Conservation (phyloP, 768 basidiomycete genomes). For the Lactarius hengduanensis region DNA sequence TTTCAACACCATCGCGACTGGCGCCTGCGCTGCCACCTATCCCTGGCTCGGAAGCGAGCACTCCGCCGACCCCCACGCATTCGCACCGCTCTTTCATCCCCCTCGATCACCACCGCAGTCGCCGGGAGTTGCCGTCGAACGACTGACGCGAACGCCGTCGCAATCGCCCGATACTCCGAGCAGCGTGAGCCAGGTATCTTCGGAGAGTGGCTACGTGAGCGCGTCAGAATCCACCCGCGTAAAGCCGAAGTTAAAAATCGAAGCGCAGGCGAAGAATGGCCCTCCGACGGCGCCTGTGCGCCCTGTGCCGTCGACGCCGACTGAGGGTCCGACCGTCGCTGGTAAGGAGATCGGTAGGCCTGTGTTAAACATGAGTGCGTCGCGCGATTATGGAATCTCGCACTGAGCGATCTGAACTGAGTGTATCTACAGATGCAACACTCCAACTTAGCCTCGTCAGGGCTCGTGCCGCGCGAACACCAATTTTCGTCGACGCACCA, state of each 20-base stretch:
- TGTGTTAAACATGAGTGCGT: conserved; percentile 66
- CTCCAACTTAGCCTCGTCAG: conserved; percentile 74
- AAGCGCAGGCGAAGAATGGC: conserved; percentile 6
- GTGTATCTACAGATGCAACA: conserved; percentile 51
- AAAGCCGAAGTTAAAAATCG: conserved; percentile 9
- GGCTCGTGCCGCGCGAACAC: conserved; percentile 56
- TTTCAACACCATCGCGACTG: conserved; percentile 29
- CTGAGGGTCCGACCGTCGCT: conserved; percentile 28
- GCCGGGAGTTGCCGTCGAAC: conserved; percentile 67
- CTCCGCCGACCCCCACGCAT: conserved; percentile 50
- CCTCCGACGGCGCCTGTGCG: not conserved
- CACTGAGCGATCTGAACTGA: conserved; percentile 5
- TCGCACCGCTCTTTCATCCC: conserved; percentile 48
- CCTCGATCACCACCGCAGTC: conserved; percentile 65
- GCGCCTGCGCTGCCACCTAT: conserved; percentile 36
- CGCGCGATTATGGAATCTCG: conserved; percentile 7
- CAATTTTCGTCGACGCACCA: conserved; percentile 52
- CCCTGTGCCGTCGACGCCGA: conserved; percentile 11
- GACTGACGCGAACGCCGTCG: conserved; percentile 42
- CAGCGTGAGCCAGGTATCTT: conserved; percentile 18
- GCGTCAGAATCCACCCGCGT: conserved; percentile 9
- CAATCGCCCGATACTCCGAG: conserved; percentile 16
- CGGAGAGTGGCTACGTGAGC: conserved; percentile 29
- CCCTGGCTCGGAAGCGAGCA: conserved; percentile 59
- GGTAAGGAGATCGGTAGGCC: conserved; percentile 72